Evolutionary conservation across 1,284 basidiomycete genomes (phyloP).

Genomic region (Trichosporon ovoides): DNA sequence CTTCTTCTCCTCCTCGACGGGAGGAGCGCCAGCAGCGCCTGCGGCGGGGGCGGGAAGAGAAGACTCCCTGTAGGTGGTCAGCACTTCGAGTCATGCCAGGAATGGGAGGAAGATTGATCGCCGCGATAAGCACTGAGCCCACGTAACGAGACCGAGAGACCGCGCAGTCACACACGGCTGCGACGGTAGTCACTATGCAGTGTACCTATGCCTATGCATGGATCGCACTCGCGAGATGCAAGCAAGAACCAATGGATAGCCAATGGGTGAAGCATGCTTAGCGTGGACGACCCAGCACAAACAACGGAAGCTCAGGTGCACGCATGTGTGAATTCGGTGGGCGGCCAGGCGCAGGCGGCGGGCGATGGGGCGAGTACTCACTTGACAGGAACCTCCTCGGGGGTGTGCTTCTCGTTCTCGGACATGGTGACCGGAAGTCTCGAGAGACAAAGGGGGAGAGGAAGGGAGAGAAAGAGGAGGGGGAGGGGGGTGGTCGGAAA

Average conservation of each 20-base stretch:
- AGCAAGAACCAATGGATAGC: no score
- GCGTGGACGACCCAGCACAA: background rate
- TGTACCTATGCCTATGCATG: background rate
- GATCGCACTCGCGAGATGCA: background rate
- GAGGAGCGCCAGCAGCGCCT: slow-evolving; percentile 6
- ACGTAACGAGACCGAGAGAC: no score
- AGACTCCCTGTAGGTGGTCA: slow-evolving; percentile 30
- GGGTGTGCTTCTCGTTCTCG: slow-evolving; percentile 40
- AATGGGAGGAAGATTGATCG: background rate
- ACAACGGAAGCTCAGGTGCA: background rate
- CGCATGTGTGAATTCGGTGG: background rate
- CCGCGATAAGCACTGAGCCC: background rate
- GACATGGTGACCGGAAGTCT: slow-evolving; percentile 29
- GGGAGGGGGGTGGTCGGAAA: slow-evolving; percentile 3
- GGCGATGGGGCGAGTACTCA: slow-evolving; percentile 26
- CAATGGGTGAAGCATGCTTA: no score
- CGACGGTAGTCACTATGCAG: no score
- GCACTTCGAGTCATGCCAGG: background rate
- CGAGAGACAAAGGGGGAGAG: slow-evolving; percentile 14
- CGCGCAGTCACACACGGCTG: no score
- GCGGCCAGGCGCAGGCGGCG: background rate
- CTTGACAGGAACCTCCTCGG: slow-evolving; percentile 42
- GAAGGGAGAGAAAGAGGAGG: slow-evolving; percentile 10
- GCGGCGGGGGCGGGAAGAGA: slow-evolving; percentile 25
- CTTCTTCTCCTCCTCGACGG: slow-evolving; percentile 54